Percentiles rank a stretch among this genome's conserved stretches.
Evolutionary conservation across 176 grass and related monocot genomes (phyloP).

Genomic region (barley (Hordeum vulgare)): DNA sequence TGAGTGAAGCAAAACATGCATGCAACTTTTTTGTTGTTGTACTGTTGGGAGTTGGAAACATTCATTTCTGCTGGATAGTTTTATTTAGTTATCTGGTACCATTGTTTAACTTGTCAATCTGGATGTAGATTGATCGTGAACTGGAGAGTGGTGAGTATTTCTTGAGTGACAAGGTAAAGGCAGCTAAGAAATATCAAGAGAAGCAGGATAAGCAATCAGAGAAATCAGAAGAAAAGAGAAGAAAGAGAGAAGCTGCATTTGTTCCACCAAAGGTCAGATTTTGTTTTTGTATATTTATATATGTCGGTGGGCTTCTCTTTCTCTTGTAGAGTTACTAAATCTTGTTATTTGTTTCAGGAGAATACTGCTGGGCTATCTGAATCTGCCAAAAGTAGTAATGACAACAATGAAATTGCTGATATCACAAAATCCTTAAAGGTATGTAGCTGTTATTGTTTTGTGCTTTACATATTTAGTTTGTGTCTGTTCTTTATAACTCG

Average conservation of each 20-base stretch:
- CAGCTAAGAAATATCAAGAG: slow-evolving; percentile 85
- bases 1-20: background rate
- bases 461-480: background rate
- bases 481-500: background rate
- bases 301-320: background rate
- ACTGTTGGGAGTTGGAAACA: background rate
- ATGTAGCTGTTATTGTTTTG: background rate
- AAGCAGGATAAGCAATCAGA: slow-evolving; percentile 87
- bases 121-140: slow-evolving; percentile 68
- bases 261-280: slow-evolving; percentile 72
- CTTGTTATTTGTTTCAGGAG: slow-evolving; percentile 46
- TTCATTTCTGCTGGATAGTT: background rate
- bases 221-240: slow-evolving; percentile 85
- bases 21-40: background rate
- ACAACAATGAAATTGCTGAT: slow-evolving; percentile 32
- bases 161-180: slow-evolving; percentile 88
- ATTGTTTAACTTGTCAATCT: slow-evolving; percentile 16
- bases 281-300: background rate
- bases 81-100: background rate
- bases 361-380: slow-evolving; percentile 30
- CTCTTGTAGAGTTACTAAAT: slow-evolving; percentile 12
- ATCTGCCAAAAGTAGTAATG: slow-evolving; percentile 38
- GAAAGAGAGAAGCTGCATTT: slow-evolving; percentile 82
- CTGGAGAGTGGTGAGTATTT: slow-evolving; percentile 94
- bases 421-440: slow-evolving; percentile 89